These are phyloP conservation scores for Vaccinium vitisidaea DNA, from an alignment of 148 eudicot species.

Conservation along the genomic window DNA sequence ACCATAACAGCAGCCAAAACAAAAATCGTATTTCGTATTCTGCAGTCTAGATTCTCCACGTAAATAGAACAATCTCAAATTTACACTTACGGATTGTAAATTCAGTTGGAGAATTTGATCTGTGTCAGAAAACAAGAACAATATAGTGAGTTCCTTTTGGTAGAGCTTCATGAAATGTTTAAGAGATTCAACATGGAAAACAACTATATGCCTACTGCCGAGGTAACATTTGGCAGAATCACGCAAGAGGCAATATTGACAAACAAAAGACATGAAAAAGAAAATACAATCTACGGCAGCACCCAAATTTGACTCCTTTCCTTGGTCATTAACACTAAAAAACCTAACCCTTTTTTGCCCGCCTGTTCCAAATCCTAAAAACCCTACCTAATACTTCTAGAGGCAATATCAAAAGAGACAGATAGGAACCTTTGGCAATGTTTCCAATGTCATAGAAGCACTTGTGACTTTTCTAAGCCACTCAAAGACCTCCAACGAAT, in stretches of 20 bases:
- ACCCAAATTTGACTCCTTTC: background rate
- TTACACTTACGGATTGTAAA: slow-evolving; percentile 84
- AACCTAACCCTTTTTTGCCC: background rate
- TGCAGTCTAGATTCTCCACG: background rate
- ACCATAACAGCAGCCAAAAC: background rate
- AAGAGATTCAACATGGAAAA: background rate
- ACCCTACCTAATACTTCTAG: background rate
- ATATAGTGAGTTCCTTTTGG: slow-evolving; percentile 16
- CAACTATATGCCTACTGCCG: background rate
- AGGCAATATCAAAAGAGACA: background rate
- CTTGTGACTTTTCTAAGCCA: background rate
- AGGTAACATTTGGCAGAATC: background rate
- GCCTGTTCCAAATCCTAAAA: background rate
- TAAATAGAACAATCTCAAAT: slow-evolving; percentile 10
- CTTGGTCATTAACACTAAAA: background rate
- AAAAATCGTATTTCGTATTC: background rate
- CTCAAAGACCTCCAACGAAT: background rate
- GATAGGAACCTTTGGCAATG: background rate
- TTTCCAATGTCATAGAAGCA: background rate
- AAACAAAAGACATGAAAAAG: background rate
- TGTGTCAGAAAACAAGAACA: slow-evolving; percentile 37
- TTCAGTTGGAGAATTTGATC: slow-evolving; percentile 55
- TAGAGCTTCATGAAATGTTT: background rate
- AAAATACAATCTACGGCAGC: background rate
- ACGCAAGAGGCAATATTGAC: background rate